Conservation (phyloP, 225 moss, liverwort and hornwort species). For the Marchantia polymorpha region DNA sequence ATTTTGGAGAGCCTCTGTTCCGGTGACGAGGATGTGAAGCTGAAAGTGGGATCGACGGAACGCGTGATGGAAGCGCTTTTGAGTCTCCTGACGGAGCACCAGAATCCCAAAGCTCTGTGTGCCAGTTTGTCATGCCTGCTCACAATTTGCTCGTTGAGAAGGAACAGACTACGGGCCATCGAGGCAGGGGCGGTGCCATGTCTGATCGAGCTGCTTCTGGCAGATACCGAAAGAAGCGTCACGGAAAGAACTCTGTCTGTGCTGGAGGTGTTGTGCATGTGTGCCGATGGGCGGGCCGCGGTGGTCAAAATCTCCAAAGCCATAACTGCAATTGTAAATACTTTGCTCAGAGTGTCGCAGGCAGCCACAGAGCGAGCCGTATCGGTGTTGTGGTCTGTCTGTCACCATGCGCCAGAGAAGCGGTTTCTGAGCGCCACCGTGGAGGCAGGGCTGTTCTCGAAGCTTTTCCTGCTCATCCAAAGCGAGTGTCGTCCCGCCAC, state of each 20-base stretch:
- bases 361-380: constrained; percentile 55
- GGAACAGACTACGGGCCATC: constrained; percentile 28
- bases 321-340: constrained; percentile 53
- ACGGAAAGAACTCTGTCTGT: constrained; percentile 25
- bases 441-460: constrained; percentile 31
- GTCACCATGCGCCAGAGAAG: constrained; percentile 16
- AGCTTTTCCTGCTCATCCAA: constrained; percentile 32
- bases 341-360: constrained; percentile 42
- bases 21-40: constrained; percentile 11
- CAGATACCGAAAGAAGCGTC: constrained; percentile 25
- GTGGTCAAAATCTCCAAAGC: constrained; percentile 53
- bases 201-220: constrained; percentile 26
- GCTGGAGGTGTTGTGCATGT: constrained; percentile 32
- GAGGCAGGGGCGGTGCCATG: constrained; percentile 36
- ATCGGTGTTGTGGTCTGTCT: constrained; percentile 40
- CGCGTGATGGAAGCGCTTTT: constrained; percentile 34
- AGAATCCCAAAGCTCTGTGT: constrained; percentile 13
- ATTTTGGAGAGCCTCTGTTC: constrained; percentile 13
- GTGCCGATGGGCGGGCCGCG: constrained; percentile 65
- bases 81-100: constrained; percentile 25
- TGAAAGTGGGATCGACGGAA: constrained; percentile 20
- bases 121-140: constrained; percentile 18
- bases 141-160: constrained; percentile 8
- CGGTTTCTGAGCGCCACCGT: constrained; percentile 16
- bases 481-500: constrained; percentile 25